Evolutionary conservation across 345 rosid species (phyloP).

Genomic region (Eucalyptus camaldulensis): DNA sequence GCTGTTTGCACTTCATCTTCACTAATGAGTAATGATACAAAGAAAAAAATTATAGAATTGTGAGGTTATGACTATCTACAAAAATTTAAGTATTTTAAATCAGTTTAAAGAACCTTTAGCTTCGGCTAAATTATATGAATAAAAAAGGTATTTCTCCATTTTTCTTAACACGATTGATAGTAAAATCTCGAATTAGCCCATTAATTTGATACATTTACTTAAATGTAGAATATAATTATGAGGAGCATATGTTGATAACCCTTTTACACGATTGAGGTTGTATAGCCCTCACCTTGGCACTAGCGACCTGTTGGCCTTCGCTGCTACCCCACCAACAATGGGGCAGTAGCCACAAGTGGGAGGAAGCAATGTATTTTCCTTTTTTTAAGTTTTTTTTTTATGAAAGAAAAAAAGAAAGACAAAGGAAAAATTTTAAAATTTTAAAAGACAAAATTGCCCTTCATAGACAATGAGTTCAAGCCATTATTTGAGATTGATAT

Average conservation of each 20-base stretch:
- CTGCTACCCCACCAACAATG: no score
- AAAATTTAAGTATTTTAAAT: background rate
- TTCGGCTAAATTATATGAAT: background rate
- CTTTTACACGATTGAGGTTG: no score
- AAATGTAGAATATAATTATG: background rate
- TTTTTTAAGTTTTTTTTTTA: no score
- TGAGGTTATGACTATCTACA: background rate
- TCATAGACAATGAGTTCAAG: no score
- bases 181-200: background rate
- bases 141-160: background rate
- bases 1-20: background rate
- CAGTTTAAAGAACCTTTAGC: background rate
- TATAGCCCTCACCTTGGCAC: no score
- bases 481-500: no score
- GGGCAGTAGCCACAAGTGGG: accelerated
- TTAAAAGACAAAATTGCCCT: no score
- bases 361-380: no score
- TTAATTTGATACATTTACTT: background rate
- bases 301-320: accelerated
- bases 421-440: no score
- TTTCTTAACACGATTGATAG: background rate
- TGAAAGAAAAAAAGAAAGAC: no score
- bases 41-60: no score
- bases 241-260: background rate
- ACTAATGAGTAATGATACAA: background rate